Base-by-base conservation (phyloP, 192 early-diverging fungal genomes). In the Piromyces sp. region DNA sequence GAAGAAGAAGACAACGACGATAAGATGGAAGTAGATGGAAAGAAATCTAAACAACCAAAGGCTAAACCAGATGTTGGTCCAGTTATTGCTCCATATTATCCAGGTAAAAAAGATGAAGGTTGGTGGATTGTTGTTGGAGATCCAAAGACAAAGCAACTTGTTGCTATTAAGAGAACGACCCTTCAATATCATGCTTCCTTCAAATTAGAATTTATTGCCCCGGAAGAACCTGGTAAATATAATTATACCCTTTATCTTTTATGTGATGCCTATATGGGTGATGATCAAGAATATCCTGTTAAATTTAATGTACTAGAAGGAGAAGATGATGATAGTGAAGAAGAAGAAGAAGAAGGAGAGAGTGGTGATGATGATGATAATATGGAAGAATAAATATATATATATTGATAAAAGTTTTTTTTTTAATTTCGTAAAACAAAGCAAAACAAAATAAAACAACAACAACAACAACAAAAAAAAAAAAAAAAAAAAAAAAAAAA, bases 51-150 rank as follows among this genome's bases (percentile, higher is more conserved):
- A 51, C 17, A 51, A 51, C 17, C 42, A 51, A 51, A 51, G 26
- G 26, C n/a, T 68, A 33, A 78, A n/a, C 83, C 40, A 4, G 87
- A 87, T 30, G 85, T 96, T 30, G 95, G 95, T 0, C 93, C 92
- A 12, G 97, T 96, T 9, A 88, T 94, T 80, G 96, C 98, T 36
- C 96, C 96, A 11, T 96, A 92, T 88, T 99, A 94, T 90, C 96
- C 98, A 13, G 86, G 87, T 28, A 86, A 90, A 86, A 95, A 96
- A 86, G 92, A 94, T 79, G 98, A 99, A 86, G 93, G 93, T 19
- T 99, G 98, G 98, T 99, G 98, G 98, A 86, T 98, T 81, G 94
- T 99, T 13, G 83, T 99, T 42, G 97, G 94, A 29, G 95, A 97
- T 31, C 86, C 92, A 16, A 83, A 88, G 22, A 87, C 87, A 7